Evolutionary conservation across 108 stramenopile species (phyloP).

Genomic region (Chaetoceros tenuissimus): DNA sequence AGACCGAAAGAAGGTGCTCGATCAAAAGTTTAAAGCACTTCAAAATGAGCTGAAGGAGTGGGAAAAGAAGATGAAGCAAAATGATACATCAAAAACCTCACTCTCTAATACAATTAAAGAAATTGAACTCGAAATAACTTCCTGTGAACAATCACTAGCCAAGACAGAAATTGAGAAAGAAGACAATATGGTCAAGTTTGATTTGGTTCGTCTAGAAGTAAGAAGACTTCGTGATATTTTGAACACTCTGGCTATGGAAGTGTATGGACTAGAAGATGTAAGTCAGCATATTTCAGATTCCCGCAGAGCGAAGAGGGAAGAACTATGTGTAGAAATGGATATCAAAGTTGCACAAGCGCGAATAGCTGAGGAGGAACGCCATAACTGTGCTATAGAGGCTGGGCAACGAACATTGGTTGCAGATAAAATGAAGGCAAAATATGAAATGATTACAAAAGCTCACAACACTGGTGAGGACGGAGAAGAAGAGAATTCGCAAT

Average conservation of each 20-base stretch:
- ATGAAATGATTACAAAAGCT: slow-evolving; percentile 29
- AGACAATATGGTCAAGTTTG: slow-evolving; percentile 64
- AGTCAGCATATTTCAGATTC: slow-evolving; percentile 43
- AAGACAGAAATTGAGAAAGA: slow-evolving; percentile 27
- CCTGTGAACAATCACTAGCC: slow-evolving; percentile 46
- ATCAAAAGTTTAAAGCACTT: slow-evolving; percentile 46
- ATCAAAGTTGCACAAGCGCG: slow-evolving; percentile 50
- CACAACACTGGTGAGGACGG: slow-evolving; percentile 27
- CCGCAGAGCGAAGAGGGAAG: slow-evolving; percentile 57
- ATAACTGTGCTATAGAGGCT: slow-evolving; percentile 59
- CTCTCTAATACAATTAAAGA: slow-evolving; percentile 33
- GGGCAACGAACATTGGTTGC: slow-evolving; percentile 39
- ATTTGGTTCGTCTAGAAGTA: slow-evolving; percentile 68
- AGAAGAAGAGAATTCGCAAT: slow-evolving; percentile 44
- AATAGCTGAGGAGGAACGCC: slow-evolving; percentile 65
- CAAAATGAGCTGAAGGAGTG: slow-evolving; percentile 45
- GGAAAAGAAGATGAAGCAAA: slow-evolving; percentile 24
- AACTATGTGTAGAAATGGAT: slow-evolving; percentile 42
- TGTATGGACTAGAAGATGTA: slow-evolving; percentile 63
- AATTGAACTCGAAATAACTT: slow-evolving; percentile 49
- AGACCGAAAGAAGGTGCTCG: slow-evolving; percentile 40
- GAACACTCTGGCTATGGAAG: slow-evolving; percentile 43
- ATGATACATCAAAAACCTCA: slow-evolving; percentile 18
- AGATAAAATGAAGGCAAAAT: slow-evolving; percentile 60
- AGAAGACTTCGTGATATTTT: slow-evolving; percentile 53